Evolutionary conservation across 2,329 filamentous ascomycete species (phyloP).

Genomic region (Hymenoscyphus fructigenus): DNA sequence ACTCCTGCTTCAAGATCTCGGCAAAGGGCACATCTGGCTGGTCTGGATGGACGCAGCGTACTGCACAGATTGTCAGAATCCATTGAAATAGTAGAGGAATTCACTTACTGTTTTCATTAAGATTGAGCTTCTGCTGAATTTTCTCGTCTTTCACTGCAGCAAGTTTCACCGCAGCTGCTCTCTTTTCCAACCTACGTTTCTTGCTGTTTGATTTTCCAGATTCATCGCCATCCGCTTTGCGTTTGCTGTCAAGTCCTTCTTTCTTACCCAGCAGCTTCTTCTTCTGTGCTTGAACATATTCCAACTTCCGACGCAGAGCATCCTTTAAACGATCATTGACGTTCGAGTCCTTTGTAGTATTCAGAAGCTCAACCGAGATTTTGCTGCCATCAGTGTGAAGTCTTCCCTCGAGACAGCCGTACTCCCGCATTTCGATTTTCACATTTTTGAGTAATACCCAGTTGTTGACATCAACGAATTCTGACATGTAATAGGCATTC

Average conservation of each 20-base stretch:
- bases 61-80: slow-evolving; percentile 34
- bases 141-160: slow-evolving; percentile 36
- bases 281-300: slow-evolving; percentile 41
- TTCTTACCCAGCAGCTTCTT: slow-evolving; percentile 40
- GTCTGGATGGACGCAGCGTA: slow-evolving; percentile 47
- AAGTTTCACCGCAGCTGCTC: slow-evolving; percentile 32
- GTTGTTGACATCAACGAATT: slow-evolving; percentile 55
- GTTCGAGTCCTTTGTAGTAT: slow-evolving; percentile 42
- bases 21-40: slow-evolving; percentile 30
- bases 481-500: slow-evolving; percentile 59
- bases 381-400: slow-evolving; percentile 63
- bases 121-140: slow-evolving; percentile 23
- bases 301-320: slow-evolving; percentile 58
- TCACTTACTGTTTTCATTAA: slow-evolving; percentile 39
- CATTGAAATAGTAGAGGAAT: slow-evolving; percentile 4
- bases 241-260: slow-evolving; percentile 35
- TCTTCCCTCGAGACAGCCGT: slow-evolving; percentile 65
- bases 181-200: slow-evolving; percentile 32
- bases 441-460: slow-evolving; percentile 72
- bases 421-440: slow-evolving; percentile 57
- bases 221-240: slow-evolving; percentile 24
- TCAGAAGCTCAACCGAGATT: slow-evolving; percentile 57
- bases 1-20: slow-evolving; percentile 42
- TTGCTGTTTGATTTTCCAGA: slow-evolving; percentile 23
- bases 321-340: slow-evolving; percentile 52